Evolutionary conservation across 176 grass and related monocot species (phyloP).

Genomic region (Triticum aestivum): DNA sequence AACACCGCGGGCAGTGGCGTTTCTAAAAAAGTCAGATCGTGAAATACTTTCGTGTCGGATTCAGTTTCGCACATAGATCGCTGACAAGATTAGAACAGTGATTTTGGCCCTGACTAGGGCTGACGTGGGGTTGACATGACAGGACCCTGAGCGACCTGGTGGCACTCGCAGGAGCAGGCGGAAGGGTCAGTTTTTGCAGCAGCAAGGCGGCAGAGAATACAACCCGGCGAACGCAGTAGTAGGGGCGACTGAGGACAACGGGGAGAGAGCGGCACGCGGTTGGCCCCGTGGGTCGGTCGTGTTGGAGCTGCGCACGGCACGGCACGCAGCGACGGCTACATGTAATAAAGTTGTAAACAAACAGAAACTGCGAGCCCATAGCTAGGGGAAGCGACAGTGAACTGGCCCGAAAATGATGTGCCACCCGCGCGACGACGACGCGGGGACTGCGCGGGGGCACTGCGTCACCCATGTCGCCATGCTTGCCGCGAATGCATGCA

Average conservation of each 20-base stretch:
- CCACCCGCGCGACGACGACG: slow-evolving; percentile 25
- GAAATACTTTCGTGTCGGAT: no score
- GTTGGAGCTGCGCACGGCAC: background rate
- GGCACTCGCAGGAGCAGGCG: slow-evolving; percentile 19
- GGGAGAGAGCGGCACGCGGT: slow-evolving; percentile 29
- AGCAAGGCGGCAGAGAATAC: background rate
- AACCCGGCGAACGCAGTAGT: slow-evolving; percentile 13
- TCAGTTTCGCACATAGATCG: no score
- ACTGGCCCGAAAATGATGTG: slow-evolving; percentile 24
- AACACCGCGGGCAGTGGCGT: no score
- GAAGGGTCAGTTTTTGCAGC: slow-evolving; percentile 26
- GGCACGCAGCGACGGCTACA: background rate
- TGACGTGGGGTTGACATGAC: slow-evolving; percentile 38
- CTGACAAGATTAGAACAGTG: no score
- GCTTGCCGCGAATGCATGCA: background rate
- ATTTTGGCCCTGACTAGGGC: slow-evolving; percentile 9
- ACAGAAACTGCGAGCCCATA: background rate
- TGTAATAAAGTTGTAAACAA: slow-evolving; percentile 13
- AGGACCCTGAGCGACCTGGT: background rate
- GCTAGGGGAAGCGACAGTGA: slow-evolving; percentile 31
- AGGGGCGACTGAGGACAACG: background rate
- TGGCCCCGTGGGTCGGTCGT: slow-evolving; percentile 49
- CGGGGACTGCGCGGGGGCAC: slow-evolving; percentile 26
- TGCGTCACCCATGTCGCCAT: slow-evolving; percentile 31
- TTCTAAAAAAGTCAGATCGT: no score